phyloP scores from a whole-genome alignment of 2,329 filamentous ascomycete genomes.

The Xylaria sp. region DNA sequence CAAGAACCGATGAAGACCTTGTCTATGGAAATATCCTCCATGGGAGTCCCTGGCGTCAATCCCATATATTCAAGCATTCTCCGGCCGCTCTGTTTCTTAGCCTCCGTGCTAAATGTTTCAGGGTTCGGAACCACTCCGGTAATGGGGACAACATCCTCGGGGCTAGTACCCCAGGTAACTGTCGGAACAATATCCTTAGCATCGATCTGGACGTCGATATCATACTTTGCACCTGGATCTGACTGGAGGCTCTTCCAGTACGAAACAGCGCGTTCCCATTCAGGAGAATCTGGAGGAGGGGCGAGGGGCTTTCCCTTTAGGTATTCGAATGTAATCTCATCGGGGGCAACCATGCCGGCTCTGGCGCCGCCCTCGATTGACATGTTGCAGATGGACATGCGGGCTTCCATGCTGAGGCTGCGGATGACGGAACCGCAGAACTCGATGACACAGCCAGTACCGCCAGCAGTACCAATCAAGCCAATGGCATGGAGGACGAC shows the following conservation, averaged over 20 bases:
- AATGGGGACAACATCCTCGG: slow-evolving; percentile 95
- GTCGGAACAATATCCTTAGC: slow-evolving; percentile 94
- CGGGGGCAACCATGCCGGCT: slow-evolving; percentile 96
- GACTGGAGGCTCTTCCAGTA: slow-evolving; percentile 91
- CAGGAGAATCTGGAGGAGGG: slow-evolving; percentile 81
- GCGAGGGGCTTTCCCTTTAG: slow-evolving; percentile 91
- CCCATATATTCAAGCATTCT: slow-evolving; percentile 97
- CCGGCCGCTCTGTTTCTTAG: slow-evolving; percentile 81
- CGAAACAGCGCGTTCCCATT: slow-evolving; percentile 87
- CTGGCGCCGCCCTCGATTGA: slow-evolving; percentile 95
- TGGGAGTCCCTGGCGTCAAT: slow-evolving; percentile 81
- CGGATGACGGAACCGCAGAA: slow-evolving; percentile 96
- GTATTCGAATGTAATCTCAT: slow-evolving; percentile 94
- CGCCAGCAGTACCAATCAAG: slow-evolving; percentile 92
- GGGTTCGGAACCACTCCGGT: slow-evolving; percentile 90
- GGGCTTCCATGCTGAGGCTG: slow-evolving; percentile 89
- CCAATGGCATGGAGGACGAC: slow-evolving; percentile 94
- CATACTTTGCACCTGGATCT: slow-evolving; percentile 88
- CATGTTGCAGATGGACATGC: slow-evolving; percentile 99
- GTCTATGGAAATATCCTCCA: slow-evolving; percentile 92
- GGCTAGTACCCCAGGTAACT: slow-evolving; percentile 95
- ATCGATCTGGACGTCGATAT: slow-evolving; percentile 88
- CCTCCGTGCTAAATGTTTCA: slow-evolving; percentile 81
- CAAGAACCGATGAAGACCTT: slow-evolving; percentile 99
- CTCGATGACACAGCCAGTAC: slow-evolving; percentile 94